Evolutionary conservation across 1,284 basidiomycete genomes (phyloP).

Genomic region (Hymenochaete sp.): DNA sequence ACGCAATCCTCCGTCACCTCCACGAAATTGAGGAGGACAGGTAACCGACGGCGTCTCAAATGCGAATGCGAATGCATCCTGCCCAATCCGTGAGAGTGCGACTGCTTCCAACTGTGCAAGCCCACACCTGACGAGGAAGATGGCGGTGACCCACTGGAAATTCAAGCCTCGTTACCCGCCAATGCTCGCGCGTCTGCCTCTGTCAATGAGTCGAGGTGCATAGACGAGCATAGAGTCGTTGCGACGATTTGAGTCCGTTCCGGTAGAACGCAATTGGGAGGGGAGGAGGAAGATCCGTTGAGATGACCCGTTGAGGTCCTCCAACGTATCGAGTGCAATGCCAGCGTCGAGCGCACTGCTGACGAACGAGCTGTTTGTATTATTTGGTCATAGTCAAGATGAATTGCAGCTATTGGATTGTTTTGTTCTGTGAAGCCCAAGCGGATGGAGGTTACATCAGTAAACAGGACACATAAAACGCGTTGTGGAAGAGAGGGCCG

Average conservation of each 20-base stretch:
- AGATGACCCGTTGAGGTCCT: constrained; percentile 26
- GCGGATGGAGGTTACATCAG: neutral
- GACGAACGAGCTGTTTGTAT: constrained; percentile 42
- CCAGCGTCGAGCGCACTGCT: constrained; percentile 28
- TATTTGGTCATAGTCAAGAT: constrained; percentile 59
- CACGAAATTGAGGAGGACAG: too few relatives aligned
- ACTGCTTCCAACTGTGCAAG: too few relatives aligned
- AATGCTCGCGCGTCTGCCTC: constrained; percentile 43
- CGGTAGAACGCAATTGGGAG: too few relatives aligned
- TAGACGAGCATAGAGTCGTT: constrained; percentile 41
- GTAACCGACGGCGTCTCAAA: too few relatives aligned
- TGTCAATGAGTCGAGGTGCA: constrained; percentile 44
- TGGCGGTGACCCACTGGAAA: too few relatives aligned
- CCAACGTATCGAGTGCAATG: constrained; percentile 4
- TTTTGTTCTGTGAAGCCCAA: too few relatives aligned
- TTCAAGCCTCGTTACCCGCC: constrained; percentile 59
- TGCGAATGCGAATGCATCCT: too few relatives aligned
- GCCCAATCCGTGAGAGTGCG: too few relatives aligned
- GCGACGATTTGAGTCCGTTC: too few relatives aligned
- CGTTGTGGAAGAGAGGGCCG: constrained; percentile 4
- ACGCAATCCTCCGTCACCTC: too few relatives aligned
- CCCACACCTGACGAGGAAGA: too few relatives aligned
- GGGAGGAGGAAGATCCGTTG: constrained; percentile 54
- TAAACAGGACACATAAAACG: too few relatives aligned
- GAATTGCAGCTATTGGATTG: constrained; percentile 53